phyloP scores from a whole-genome alignment of 1,139 yeast genomes.

The Hansenula lynferdii region DNA sequence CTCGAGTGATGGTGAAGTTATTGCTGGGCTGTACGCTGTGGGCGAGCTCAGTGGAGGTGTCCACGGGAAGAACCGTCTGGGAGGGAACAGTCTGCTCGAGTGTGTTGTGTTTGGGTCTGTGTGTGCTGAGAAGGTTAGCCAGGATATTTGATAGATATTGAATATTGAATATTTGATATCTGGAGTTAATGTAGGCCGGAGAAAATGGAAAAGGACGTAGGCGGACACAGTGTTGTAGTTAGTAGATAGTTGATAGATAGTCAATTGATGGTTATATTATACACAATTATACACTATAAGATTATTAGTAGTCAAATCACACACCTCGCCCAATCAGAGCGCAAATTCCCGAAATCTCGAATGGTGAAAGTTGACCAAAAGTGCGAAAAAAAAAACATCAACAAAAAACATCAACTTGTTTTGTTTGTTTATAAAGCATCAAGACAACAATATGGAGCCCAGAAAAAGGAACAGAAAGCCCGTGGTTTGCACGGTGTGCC shows the following conservation, averaged over 20 bases:
- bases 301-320: no score
- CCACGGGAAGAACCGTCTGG: constrained; percentile 72
- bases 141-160: neutral
- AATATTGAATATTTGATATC: neutral
- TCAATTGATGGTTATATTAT: no score
- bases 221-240: no score
- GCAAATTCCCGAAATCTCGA: neutral
- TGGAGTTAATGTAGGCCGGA: constrained; percentile 2
- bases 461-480: constrained; percentile 19
- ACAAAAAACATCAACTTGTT: neutral
- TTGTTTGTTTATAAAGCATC: neutral
- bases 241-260: no score
- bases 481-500: constrained; percentile 23
- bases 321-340: neutral
- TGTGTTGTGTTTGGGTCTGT: constrained; percentile 84
- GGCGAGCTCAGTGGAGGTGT: constrained; percentile 85
- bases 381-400: neutral
- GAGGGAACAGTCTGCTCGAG: constrained; percentile 72
- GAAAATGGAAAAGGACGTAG: neutral
- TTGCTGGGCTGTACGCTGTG: constrained; percentile 65
- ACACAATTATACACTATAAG: no score
- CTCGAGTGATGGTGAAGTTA: constrained; percentile 36
- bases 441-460: constrained; percentile 1
- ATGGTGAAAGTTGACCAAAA: neutral
- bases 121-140: constrained; percentile 25